Conservation (phyloP, 306 rosid genomes). For the Castanopsis chinensis region DNA sequence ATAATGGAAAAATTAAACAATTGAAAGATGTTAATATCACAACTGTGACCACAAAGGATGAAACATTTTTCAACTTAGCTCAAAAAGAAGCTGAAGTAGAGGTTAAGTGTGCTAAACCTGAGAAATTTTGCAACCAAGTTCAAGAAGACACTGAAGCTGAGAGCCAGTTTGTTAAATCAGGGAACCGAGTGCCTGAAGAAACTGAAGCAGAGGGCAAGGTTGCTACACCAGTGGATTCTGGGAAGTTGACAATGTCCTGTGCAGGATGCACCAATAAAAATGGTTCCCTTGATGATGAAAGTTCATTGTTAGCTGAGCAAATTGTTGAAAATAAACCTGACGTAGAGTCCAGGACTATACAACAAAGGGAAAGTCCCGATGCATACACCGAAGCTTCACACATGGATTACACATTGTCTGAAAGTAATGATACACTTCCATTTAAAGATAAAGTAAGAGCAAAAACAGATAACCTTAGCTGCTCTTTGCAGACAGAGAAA, state of each 20-base stretch:
- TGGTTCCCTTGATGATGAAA: conserved; percentile 39
- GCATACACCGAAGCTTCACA: conserved; percentile 24
- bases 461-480: conserved; percentile 21
- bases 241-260: conserved; percentile 29
- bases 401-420: conserved; percentile 20
- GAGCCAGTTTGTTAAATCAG: not conserved
- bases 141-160: not conserved
- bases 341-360: conserved; percentile 30
- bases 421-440: conserved; percentile 23
- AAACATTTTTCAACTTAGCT: conserved; percentile 12
- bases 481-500: conserved; percentile 27
- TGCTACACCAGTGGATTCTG: conserved; percentile 26
- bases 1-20: conserved; percentile 23
- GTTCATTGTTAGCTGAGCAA: conserved; percentile 31
- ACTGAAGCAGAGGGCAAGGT: conserved; percentile 31
- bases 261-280: conserved; percentile 31
- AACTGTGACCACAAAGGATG: conserved; percentile 29
- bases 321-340: conserved; percentile 24
- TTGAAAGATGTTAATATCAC: conserved; percentile 37
- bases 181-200: conserved; percentile 23
- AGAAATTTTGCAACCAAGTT: not conserved
- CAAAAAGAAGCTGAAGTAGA: not conserved
- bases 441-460: conserved; percentile 29
- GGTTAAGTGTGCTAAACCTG: not conserved
- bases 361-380: conserved; percentile 31